Evolutionary conservation across 2,329 filamentous ascomycete species (phyloP), one percentile per base, ranked within the genome.

Genomic region (Beauveria rudraprayagi): DNA sequence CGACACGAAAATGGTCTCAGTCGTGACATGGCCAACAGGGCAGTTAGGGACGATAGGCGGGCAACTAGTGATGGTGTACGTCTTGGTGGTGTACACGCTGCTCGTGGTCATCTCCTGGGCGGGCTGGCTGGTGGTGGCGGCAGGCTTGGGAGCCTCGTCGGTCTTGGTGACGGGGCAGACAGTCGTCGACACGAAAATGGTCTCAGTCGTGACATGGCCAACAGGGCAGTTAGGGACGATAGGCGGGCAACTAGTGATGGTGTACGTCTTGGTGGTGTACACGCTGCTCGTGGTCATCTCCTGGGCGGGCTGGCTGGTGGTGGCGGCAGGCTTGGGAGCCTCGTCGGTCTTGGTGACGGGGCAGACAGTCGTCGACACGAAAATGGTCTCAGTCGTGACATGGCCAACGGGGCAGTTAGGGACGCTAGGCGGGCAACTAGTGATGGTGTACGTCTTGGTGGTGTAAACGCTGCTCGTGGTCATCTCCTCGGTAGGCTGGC

Each of bases 401-500:
- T 62, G 55, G 30, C 65, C 61, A 44, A 60, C 56, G 37, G 63
- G 65, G 61, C 65, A 66, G 59, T 65, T 46, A 16, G 62, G 61
- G 46, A 64, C 59, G 14, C 22, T 60, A 24, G 63, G 61, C n/a
- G 24, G 57, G 54, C 65, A 66, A 17, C 56, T 61, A 14, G 62
- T 64, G 43, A 66, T 60, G 17, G 65, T 66, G 53, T 64, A 64
- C n/a, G 59, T 61, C 48, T 24, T 61, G 19, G 64, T 66, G n/a
- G 56, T 52, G 52, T 61, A 65, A 40, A 64, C 58, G 44, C 58
- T 65, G 57, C 58, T 65, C 56, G 63, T 66, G 11, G 62, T 64
- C 59, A 61, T 44, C 44, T 55, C 19, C 43, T 50, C 47, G 24
- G 55, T 22, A 17, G 56, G 34, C 56, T 41, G 47, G 56, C 37